Evolutionary conservation across 2,329 filamentous ascomycete species (phyloP).

Genomic region (Fusarium graminum): DNA sequence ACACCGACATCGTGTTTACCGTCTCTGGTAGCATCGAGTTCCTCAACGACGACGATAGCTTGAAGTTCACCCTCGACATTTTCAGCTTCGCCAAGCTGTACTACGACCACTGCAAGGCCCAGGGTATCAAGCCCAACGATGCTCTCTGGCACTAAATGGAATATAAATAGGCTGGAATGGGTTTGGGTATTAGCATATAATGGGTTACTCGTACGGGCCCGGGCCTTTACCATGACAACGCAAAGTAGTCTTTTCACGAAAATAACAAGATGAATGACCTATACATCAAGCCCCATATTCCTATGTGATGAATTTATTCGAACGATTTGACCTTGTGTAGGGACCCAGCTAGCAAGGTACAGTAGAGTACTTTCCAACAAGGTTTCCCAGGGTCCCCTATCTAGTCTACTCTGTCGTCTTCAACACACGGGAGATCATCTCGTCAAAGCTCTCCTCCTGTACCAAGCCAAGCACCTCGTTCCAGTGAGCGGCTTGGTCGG

Average conservation of each 20-base stretch:
- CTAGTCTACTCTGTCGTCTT: not conserved
- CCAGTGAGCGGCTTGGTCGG: slow-evolving; percentile 8
- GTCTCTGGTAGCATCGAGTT: slow-evolving; percentile 47
- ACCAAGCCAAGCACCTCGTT: not conserved
- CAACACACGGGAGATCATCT: slow-evolving; percentile 15
- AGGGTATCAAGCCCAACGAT: slow-evolving; percentile 38
- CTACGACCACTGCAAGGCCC: slow-evolving; percentile 35
- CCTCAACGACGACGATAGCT: slow-evolving; percentile 45
- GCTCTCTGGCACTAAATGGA: slow-evolving; percentile 30
- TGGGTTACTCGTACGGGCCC: not conserved
- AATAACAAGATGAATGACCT: not conserved
- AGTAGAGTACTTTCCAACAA: not conserved
- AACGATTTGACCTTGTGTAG: not conserved
- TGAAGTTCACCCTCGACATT: slow-evolving; percentile 42
- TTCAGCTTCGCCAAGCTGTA: slow-evolving; percentile 45
- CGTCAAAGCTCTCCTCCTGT: slow-evolving; percentile 7
- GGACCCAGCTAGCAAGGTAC: too few species aligned
- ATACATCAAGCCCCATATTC: not conserved
- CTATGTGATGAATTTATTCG: not conserved
- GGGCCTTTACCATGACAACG: not conserved
- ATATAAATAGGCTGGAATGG: not conserved
- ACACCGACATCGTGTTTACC: slow-evolving; percentile 47
- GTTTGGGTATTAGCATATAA: not conserved
- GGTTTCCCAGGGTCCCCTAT: not conserved
- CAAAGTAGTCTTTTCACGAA: slow-evolving; percentile 5